These are phyloP conservation scores for Picea abies DNA, from an alignment of 83 land plant species.

Conservation along the genomic window DNA sequence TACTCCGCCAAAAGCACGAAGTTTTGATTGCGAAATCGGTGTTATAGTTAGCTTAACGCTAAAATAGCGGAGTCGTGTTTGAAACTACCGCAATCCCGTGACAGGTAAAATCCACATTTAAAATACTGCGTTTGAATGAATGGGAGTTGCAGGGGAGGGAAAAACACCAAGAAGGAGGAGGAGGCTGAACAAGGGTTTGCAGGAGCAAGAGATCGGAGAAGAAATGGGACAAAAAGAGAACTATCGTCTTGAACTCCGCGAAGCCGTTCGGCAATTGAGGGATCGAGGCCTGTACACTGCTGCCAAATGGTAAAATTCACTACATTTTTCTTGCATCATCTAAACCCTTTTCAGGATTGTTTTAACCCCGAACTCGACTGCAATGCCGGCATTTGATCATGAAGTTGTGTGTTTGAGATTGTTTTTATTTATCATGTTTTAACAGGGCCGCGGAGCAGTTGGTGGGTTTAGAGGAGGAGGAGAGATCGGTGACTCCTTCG, in stretches of 20 bases:
- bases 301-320: constrained; percentile 71
- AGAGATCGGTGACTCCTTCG: constrained; percentile 14
- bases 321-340: constrained; percentile 6
- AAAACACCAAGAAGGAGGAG: too few relatives aligned
- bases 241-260: constrained; percentile 75
- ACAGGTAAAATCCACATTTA: too few relatives aligned
- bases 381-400: not conserved
- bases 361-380: not conserved
- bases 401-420: not conserved
- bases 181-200: too few relatives aligned
- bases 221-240: constrained; percentile 28
- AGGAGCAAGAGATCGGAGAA: too few relatives aligned
- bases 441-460: constrained; percentile 93
- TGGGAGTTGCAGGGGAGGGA: too few relatives aligned
- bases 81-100: too few relatives aligned
- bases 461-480: constrained; percentile 78
- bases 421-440: not conserved
- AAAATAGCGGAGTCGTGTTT: too few relatives aligned
- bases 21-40: too few relatives aligned
- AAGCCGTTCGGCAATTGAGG: constrained; percentile 77
- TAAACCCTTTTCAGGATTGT: not conserved
- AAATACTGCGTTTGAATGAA: too few relatives aligned
- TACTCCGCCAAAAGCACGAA: too few relatives aligned
- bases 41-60: too few relatives aligned
- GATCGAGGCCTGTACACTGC: constrained; percentile 93